Evolutionary conservation across 2,329 filamentous ascomycete genomes (phyloP).

Genomic region (Pseudodiploospora longispora): DNA sequence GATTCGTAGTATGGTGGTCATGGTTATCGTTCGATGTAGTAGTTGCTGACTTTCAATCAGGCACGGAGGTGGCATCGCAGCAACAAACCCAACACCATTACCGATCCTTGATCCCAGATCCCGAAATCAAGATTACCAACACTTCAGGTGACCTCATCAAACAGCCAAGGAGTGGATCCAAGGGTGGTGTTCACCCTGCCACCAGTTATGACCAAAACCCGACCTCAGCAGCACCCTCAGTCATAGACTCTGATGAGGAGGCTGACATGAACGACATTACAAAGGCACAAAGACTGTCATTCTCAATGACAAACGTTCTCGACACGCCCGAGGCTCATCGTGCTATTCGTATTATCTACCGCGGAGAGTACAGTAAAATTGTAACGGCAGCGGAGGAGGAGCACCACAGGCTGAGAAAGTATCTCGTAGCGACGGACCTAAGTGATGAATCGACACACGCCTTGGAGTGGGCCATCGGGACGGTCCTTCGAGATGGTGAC

Average conservation of each 20-base stretch:
- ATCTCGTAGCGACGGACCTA: slow-evolving; percentile 90
- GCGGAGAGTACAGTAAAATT: slow-evolving; percentile 74
- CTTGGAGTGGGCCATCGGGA: slow-evolving; percentile 95
- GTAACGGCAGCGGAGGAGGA: slow-evolving; percentile 72
- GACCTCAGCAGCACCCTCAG: slow-evolving; percentile 46
- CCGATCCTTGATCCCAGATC: slow-evolving; percentile 57
- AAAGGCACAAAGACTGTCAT: slow-evolving; percentile 73
- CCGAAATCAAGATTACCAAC: slow-evolving; percentile 56
- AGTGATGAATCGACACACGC: slow-evolving; percentile 93
- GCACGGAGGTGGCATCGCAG: slow-evolving; percentile 44
- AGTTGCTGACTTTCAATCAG: slow-evolving; percentile 26
- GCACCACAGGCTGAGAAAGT: slow-evolving; percentile 72
- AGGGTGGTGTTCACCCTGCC: slow-evolving; percentile 62
- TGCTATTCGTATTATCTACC: slow-evolving; percentile 80
- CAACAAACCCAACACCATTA: slow-evolving; percentile 47
- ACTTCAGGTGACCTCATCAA: slow-evolving; percentile 55
- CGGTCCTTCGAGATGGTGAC: slow-evolving; percentile 86
- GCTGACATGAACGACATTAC: slow-evolving; percentile 78
- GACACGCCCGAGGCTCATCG: slow-evolving; percentile 69
- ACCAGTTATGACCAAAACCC: slow-evolving; percentile 73
- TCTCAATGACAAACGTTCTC: slow-evolving; percentile 73
- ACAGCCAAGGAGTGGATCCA: slow-evolving; percentile 24
- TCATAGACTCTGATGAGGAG: slow-evolving; percentile 76
- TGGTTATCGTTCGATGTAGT: background rate
- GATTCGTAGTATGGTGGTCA: background rate